These are phyloP conservation scores for Zanthoxylum bungeanum DNA, from an alignment of 345 rosid species.

Conservation along the genomic window DNA sequence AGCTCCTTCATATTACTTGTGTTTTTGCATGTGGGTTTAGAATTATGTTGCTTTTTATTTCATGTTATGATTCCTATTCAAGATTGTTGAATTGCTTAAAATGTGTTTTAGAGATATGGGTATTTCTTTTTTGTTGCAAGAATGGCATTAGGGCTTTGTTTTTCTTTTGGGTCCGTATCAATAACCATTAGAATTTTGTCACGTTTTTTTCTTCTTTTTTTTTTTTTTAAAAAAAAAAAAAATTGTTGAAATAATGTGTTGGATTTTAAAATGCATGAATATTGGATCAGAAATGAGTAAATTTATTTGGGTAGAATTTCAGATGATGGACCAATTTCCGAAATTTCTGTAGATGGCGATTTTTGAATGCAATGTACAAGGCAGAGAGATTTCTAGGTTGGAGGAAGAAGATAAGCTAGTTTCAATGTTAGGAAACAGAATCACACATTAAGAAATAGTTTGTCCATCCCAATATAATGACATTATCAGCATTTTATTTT, in stretches of 20 bases:
- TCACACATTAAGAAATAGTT: too few species aligned
- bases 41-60: too few species aligned
- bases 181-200: background rate
- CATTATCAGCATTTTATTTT: too few species aligned
- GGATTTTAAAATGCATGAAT: background rate
- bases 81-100: background rate
- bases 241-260: background rate
- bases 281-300: conserved; percentile 1
- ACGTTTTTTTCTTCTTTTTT: background rate
- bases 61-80: background rate
- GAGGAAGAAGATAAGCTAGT: too few species aligned
- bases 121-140: background rate
- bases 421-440: too few species aligned
- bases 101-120: background rate
- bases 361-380: background rate
- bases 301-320: background rate
- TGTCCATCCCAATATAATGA: too few species aligned
- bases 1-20: background rate
- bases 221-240: too few species aligned
- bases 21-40: conserved; percentile 3
- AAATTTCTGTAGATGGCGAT: too few species aligned
- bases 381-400: background rate
- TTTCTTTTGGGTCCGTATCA: background rate
- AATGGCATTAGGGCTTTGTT: conserved; percentile 1
- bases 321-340: too few species aligned